A percentile compares a stretch with the other conserved stretches of the same genome.
Evolutionary conservation across 805 yeast genomes (phyloP).

Genomic region (Teunomyces gatunensis): DNA sequence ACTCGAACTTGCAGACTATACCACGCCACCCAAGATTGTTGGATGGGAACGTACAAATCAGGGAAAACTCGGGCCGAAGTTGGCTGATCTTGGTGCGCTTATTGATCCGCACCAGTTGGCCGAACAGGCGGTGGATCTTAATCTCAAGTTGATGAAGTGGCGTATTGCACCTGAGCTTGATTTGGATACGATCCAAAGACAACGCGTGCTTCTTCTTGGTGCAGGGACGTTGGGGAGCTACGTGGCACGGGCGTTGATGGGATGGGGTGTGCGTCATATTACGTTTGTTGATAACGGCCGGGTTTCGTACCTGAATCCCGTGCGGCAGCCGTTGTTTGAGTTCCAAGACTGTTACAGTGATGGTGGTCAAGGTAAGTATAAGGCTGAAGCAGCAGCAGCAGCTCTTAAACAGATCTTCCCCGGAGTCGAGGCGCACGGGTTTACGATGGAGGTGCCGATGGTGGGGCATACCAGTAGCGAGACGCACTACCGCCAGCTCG

Average conservation of each 20-base stretch:
- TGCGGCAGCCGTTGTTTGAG: constrained; percentile 82
- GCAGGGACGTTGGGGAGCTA: constrained; percentile 96
- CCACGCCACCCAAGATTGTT: constrained; percentile 42
- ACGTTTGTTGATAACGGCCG: constrained; percentile 88
- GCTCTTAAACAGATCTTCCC: constrained; percentile 77
- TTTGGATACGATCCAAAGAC: constrained; percentile 57
- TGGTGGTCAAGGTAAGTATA: constrained; percentile 57
- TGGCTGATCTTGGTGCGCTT: constrained; percentile 77
- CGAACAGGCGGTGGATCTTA: constrained; percentile 88
- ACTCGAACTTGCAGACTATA: constrained; percentile 18
- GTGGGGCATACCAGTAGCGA: constrained; percentile 81
- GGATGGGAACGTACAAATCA: constrained; percentile 90
- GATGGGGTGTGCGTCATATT: constrained; percentile 89
- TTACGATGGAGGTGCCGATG: constrained; percentile 83
- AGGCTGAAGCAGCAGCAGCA: constrained; percentile 76
- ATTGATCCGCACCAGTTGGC: constrained; percentile 81
- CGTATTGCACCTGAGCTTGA: constrained; percentile 81
- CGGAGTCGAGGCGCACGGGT: constrained; percentile 63
- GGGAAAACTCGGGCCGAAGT: constrained; percentile 75
- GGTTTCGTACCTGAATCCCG: constrained; percentile 92
- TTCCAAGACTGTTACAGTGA: constrained; percentile 79
- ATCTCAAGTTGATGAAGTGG: constrained; percentile 95
- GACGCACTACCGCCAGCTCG: constrained; percentile 46
- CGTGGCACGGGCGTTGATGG: constrained; percentile 79
- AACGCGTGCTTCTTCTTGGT: constrained; percentile 78